Conservation (phyloP, 176 grass and related monocot species). For the Tuctoria greenei region DNA sequence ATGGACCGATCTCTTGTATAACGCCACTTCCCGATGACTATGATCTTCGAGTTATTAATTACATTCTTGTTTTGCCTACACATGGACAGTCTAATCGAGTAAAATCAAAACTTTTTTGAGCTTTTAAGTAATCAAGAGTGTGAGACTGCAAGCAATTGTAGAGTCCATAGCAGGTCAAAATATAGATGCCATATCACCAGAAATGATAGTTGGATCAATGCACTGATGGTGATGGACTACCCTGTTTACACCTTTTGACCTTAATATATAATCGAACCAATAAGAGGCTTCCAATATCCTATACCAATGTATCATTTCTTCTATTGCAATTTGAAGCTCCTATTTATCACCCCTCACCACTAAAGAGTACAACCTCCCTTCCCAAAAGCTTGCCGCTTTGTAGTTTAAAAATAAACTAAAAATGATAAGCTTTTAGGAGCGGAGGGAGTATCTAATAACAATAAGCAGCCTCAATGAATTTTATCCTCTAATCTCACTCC, state of each 20-base stretch:
- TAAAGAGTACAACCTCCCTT: no score
- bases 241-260: constrained; percentile 15
- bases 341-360: constrained; percentile 22
- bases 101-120: background rate
- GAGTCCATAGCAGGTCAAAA: background rate
- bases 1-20: constrained; percentile 9
- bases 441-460: background rate
- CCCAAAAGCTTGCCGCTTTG: no score
- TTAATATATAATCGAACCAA: constrained; percentile 21
- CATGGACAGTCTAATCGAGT: background rate
- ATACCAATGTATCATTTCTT: constrained; percentile 29
- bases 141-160: background rate
- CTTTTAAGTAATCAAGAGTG: background rate
- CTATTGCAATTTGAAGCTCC: constrained; percentile 29
- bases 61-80: background rate
- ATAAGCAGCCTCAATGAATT: constrained; percentile 22
- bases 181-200: background rate
- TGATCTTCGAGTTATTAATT: background rate
- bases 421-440: no score
- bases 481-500: constrained; percentile 36
- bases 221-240: constrained; percentile 15
- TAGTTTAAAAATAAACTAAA: no score
- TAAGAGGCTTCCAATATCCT: constrained; percentile 20
- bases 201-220: constrained; percentile 27
- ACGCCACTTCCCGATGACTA: background rate